These are phyloP conservation scores for Penicillium paradoxum DNA, from an alignment of 495 filamentous ascomycete species.

Conservation along the genomic window DNA sequence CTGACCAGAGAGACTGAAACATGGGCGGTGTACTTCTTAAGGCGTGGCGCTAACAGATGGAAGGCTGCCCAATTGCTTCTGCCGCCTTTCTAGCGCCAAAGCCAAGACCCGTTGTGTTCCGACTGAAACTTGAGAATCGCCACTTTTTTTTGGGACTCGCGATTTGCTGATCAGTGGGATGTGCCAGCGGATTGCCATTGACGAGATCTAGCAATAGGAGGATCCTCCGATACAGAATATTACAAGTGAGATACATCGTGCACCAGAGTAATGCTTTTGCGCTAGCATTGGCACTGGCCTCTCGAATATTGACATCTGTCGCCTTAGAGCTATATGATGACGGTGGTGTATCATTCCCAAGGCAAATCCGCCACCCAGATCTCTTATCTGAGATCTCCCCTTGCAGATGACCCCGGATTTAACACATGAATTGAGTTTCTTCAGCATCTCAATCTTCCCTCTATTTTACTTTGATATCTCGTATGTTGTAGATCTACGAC, in stretches of 20 bases:
- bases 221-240: neutral
- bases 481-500: neutral
- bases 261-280: neutral
- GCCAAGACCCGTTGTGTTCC: constrained; percentile 28
- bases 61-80: constrained; percentile 24
- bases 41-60: neutral
- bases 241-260: neutral
- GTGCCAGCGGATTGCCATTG: neutral
- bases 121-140: constrained; percentile 13
- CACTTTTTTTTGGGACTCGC: neutral
- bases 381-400: constrained; percentile 17
- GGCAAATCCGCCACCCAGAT: constrained; percentile 15
- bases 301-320: neutral
- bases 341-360: neutral
- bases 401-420: constrained; percentile 31
- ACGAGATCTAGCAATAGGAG: neutral
- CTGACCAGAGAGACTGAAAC: neutral
- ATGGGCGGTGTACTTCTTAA: neutral
- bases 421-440: constrained; percentile 1
- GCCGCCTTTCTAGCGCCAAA: constrained; percentile 34
- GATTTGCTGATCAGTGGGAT: constrained; percentile 1
- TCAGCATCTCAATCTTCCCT: neutral
- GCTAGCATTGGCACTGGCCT: too few species aligned
- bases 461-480: neutral
- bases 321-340: neutral